Conservation (phyloP, 805 yeast genomes). For the Wickerhamomyces canadensis region DNA sequence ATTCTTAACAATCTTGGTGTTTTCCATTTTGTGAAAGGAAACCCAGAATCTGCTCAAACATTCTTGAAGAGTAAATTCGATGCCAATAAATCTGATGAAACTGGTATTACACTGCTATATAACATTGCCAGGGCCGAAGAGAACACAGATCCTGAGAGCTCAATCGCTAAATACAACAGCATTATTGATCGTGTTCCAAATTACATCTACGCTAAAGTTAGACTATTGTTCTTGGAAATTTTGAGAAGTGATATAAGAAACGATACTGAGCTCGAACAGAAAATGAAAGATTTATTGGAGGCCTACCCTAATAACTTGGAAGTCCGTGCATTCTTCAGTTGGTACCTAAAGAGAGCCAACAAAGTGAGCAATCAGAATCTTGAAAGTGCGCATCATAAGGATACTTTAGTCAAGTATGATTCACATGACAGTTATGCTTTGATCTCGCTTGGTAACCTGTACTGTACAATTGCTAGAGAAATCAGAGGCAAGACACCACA, state of each 20-base stretch:
- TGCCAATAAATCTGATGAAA: conserved; percentile 24
- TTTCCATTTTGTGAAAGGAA: conserved; percentile 62
- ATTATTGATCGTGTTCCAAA: conserved; percentile 59
- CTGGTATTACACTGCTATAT: conserved; percentile 46
- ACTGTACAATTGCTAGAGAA: conserved; percentile 78
- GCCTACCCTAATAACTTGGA: conserved; percentile 62
- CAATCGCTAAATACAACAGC: conserved; percentile 39
- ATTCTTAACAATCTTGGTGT: conserved; percentile 83
- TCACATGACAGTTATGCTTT: conserved; percentile 89
- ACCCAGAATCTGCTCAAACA: conserved; percentile 49
- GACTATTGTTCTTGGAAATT: conserved; percentile 59
- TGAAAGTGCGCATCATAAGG: conserved; percentile 78
- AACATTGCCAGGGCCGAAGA: conserved; percentile 78
- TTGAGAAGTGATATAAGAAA: conserved; percentile 40
- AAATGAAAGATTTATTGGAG: conserved; percentile 49
- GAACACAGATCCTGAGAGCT: conserved; percentile 24
- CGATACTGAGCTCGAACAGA: conserved; percentile 36
- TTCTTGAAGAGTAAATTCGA: conserved; percentile 47
- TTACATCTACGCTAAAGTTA: conserved; percentile 69
- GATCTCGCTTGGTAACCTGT: conserved; percentile 84
- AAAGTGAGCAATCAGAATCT: conserved; percentile 39
- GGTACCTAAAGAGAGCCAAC: conserved; percentile 68
- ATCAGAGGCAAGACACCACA: conserved; percentile 41
- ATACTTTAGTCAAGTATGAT: conserved; percentile 74
- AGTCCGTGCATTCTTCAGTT: conserved; percentile 85